phyloP scores from a whole-genome alignment of 345 rosid genomes.

The Ceriops zippeliana region DNA sequence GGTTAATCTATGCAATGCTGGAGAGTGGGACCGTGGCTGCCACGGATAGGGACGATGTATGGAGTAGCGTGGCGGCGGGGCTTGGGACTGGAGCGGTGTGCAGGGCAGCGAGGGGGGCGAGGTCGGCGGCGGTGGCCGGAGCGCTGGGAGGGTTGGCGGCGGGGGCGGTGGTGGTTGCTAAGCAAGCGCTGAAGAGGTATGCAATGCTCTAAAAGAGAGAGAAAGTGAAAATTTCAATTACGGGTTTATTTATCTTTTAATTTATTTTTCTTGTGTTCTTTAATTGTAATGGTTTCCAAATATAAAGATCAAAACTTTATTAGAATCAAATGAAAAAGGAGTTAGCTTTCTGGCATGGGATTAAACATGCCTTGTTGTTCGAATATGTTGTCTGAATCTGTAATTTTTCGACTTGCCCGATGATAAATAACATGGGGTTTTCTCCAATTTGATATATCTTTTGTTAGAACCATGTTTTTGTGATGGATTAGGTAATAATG shows the following conservation, averaged over 20 bases:
- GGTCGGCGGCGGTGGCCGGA: slow-evolving; percentile 89
- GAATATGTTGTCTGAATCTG: too few species aligned
- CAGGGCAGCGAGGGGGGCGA: slow-evolving; percentile 75
- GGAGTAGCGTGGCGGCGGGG: slow-evolving; percentile 87
- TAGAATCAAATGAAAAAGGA: too few species aligned
- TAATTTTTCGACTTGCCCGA: too few species aligned
- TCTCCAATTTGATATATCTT: too few species aligned
- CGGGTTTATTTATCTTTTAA: not conserved
- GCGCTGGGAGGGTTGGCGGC: slow-evolving; percentile 83
- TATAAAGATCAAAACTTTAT: too few species aligned
- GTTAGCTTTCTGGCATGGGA: too few species aligned
- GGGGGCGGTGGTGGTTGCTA: slow-evolving; percentile 67
- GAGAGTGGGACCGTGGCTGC: slow-evolving; percentile 69
- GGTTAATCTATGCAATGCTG: slow-evolving; percentile 63
- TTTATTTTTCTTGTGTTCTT: too few species aligned
- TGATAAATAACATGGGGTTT: too few species aligned
- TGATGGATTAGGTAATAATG: too few species aligned
- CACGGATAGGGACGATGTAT: slow-evolving; percentile 69
- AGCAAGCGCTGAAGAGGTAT: slow-evolving; percentile 68
- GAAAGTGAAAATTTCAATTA: not conserved
- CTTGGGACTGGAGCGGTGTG: slow-evolving; percentile 76
- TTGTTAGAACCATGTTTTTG: too few species aligned
- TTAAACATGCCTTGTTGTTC: too few species aligned
- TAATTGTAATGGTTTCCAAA: too few species aligned
- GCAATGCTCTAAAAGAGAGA: slow-evolving; percentile 50